Percentiles rank a stretch among this genome's conserved stretches.
phyloP scores from a whole-genome alignment of 2,329 filamentous ascomycete species.

The Tolypocladium paradoxum region DNA sequence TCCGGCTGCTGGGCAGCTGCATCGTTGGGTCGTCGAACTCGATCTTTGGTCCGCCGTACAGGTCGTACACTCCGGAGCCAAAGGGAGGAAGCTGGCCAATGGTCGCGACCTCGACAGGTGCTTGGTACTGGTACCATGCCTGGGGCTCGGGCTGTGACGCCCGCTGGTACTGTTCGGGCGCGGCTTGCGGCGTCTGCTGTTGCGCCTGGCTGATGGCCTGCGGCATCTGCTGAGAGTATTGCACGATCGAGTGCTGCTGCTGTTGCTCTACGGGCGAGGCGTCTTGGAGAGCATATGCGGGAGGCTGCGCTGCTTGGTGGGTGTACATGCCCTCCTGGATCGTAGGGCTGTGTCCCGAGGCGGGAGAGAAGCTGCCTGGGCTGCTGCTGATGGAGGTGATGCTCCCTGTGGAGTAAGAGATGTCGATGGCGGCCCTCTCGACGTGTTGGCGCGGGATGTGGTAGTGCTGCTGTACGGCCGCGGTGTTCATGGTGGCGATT shows the following conservation, averaged over 20 bases:
- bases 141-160: conserved; percentile 32
- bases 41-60: conserved; percentile 41
- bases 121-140: conserved; percentile 48
- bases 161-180: conserved; percentile 23
- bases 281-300: conserved; percentile 36
- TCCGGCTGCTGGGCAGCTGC: conserved; percentile 48
- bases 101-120: conserved; percentile 44
- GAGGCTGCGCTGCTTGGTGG: conserved; percentile 37
- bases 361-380: conserved; percentile 46
- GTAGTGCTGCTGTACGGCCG: conserved; percentile 36
- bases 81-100: conserved; percentile 42
- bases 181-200: conserved; percentile 10
- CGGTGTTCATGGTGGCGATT: conserved; percentile 50
- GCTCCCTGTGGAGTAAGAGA: conserved; percentile 38
- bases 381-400: conserved; percentile 45
- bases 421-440: conserved; percentile 35
- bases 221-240: conserved; percentile 32
- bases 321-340: conserved; percentile 47
- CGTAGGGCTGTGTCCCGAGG: conserved; percentile 41
- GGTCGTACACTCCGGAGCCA: conserved; percentile 37
- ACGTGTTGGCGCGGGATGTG: conserved; percentile 39
- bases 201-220: conserved; percentile 26
- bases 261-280: conserved; percentile 36
- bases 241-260: conserved; percentile 25
- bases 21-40: conserved; percentile 47